Evolutionary conservation across 495 filamentous ascomycete species (phyloP).

Genomic region (Tuber umbilicatum): DNA sequence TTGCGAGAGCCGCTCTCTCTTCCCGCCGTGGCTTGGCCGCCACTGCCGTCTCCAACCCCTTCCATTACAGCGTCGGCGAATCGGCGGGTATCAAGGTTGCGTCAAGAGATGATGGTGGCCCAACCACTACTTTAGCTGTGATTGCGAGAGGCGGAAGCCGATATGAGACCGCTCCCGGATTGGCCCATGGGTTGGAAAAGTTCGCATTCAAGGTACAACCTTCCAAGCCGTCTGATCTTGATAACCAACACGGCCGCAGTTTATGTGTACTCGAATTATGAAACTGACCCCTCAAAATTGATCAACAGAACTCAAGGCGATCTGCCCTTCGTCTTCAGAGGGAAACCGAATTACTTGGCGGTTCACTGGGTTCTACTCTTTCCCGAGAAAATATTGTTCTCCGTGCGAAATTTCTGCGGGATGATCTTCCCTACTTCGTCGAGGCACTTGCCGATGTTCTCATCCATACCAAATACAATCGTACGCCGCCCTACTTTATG

Average conservation of each 20-base stretch:
- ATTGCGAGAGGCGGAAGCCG: slow-evolving; percentile 88
- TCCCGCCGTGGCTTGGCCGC: slow-evolving; percentile 72
- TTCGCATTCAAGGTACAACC: slow-evolving; percentile 87
- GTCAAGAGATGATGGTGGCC: slow-evolving; percentile 75
- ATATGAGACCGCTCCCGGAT: slow-evolving; percentile 81
- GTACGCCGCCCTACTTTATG: slow-evolving; percentile 50
- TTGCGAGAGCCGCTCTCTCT: slow-evolving; percentile 48
- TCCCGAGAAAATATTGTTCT: slow-evolving; percentile 87
- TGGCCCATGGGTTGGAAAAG: slow-evolving; percentile 80
- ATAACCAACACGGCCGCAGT: not conserved
- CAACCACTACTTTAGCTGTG: slow-evolving; percentile 80
- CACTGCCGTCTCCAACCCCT: slow-evolving; percentile 61
- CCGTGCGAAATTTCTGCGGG: slow-evolving; percentile 85
- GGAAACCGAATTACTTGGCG: slow-evolving; percentile 89
- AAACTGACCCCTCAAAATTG: slow-evolving; percentile 12
- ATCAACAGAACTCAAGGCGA: slow-evolving; percentile 71
- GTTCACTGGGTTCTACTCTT: slow-evolving; percentile 74
- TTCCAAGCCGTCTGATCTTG: slow-evolving; percentile 1
- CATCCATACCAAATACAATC: slow-evolving; percentile 72
- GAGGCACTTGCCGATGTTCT: slow-evolving; percentile 91
- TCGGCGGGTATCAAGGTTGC: slow-evolving; percentile 83
- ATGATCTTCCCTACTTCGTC: slow-evolving; percentile 94
- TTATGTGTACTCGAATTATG: not conserved
- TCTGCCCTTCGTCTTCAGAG: slow-evolving; percentile 84
- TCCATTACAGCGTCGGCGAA: slow-evolving; percentile 82